A percentile compares a stretch with the other conserved stretches of the same genome.
Conservation (phyloP, 164 flowering plant genomes). For the Magnolia changhungtana region DNA sequence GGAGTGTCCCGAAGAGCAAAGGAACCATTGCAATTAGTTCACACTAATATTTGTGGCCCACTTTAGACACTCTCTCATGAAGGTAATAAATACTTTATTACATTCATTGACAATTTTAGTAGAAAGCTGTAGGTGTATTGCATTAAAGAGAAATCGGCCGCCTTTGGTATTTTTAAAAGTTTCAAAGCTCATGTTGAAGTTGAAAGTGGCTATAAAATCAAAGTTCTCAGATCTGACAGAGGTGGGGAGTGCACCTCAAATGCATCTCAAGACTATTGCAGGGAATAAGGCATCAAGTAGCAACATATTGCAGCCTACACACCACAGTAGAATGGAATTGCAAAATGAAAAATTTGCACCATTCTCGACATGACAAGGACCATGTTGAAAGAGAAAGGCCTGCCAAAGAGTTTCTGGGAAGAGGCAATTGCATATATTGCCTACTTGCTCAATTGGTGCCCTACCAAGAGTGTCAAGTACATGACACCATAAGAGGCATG, state of each 20-base stretch:
- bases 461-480: not conserved
- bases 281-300: not conserved
- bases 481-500: not conserved
- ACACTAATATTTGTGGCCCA: not conserved
- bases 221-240: not conserved
- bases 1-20: not conserved
- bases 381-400: not conserved
- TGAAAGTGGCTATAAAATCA: not conserved
- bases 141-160: not conserved
- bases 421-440: not conserved
- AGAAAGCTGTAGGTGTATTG: not conserved
- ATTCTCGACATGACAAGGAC: not conserved
- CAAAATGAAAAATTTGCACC: not conserved
- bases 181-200: not conserved
- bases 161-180: not conserved
- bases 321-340: not conserved
- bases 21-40: not conserved
- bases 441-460: not conserved
- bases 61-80: not conserved
- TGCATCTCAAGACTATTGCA: not conserved
- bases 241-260: not conserved
- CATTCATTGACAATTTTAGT: not conserved
- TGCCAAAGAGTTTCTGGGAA: not conserved
- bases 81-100: not conserved
- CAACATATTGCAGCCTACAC: not conserved